phyloP scores from a whole-genome alignment of 331 rosid species.

The Erythrophleum ivorense region DNA sequence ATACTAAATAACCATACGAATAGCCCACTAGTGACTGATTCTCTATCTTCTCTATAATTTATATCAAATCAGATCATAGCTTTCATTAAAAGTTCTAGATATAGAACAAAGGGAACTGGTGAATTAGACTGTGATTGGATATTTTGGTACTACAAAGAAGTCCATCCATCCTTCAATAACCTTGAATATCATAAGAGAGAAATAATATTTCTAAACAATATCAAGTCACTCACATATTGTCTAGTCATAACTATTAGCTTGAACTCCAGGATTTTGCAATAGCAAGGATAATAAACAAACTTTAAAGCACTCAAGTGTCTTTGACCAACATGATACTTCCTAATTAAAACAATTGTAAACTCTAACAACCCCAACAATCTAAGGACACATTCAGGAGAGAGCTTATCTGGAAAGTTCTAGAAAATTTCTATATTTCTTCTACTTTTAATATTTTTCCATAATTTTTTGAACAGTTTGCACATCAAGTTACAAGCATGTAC shows the following conservation, averaged over 20 bases:
- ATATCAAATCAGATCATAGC: conserved; percentile 15
- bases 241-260: not conserved
- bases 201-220: not conserved
- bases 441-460: not conserved
- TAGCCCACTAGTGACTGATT: not conserved
- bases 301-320: not conserved
- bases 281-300: not conserved
- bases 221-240: not conserved
- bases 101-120: not conserved
- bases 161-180: not conserved
- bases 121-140: not conserved
- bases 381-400: not conserved
- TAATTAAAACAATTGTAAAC: not conserved
- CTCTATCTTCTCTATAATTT: not conserved
- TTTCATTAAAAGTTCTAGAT: conserved; percentile 2
- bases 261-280: not conserved
- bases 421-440: not conserved
- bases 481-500: not conserved
- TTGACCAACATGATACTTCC: not conserved
- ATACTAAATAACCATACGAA: not conserved
- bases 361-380: not conserved
- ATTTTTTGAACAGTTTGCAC: not conserved
- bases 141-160: not conserved
- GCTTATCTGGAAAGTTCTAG: not conserved
- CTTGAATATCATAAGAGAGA: not conserved